Base-by-base conservation (phyloP, 73 alveolate species). In the Paramecium octaurelia region DNA sequence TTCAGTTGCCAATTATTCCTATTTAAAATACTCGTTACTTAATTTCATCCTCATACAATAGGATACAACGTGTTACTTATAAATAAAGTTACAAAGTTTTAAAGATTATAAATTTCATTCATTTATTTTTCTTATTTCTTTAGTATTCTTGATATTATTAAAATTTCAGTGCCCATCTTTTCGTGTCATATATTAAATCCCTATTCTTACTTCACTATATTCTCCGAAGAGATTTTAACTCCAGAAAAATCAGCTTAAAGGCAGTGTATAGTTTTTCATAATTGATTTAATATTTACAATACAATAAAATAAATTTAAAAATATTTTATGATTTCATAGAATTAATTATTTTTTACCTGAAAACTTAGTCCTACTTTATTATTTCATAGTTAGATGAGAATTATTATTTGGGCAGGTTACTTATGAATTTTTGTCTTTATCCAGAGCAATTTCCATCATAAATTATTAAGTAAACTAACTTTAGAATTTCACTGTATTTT, bases 61-160 rank as follows among this genome's bases (percentile, higher is more conserved):
- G 97, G 95, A 95, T 97, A 97, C 92, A 96, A 88, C 59, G 97
- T 98, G 46, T 97, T 99, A 24, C 99, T 99, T 90, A 99, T 94
- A 18, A 99, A 80, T 24, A 14, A 10, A 2, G 2, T 80, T 80
- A 80, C 91, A 1, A 80, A 58, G 18, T 23, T 80, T 46, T 80
- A 44, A 42, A 80, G 91, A 20, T 23, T 44, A 1, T 80, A 16
- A 4, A 80, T 48, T 48, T 80, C 91, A 80, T 80, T 80, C 57
- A 80, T 44, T 20, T 44, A 23, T 46, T 43, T 80, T 76, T 80
- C 75, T 27, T 80, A 10, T 31, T 42, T 43, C n/a, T 38, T 42
- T 14, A 24, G 5, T 1, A 54, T 40, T 80, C 20, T 20, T 31
- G 91, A 80, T 18, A 44, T 43, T 2, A 44, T 10, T 31, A 88